Percentiles rank a stretch among this genome's conserved stretches.
Conservation (phyloP, 2,329 filamentous ascomycete genomes). For the Juglanconis oblonga region DNA sequence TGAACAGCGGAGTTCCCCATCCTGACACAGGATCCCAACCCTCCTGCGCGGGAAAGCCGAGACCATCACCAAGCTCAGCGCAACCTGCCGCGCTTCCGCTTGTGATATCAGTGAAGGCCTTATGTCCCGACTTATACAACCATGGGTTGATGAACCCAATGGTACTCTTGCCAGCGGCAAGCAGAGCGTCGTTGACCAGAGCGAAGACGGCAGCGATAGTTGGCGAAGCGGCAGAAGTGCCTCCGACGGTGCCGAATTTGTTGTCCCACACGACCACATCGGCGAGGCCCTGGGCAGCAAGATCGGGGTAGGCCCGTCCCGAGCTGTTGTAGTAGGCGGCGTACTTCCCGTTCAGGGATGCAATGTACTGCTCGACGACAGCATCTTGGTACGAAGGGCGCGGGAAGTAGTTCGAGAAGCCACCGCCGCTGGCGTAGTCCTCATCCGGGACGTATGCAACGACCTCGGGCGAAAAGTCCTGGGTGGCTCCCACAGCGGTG, state of each 20-base stretch:
- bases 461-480: slow-evolving; percentile 28
- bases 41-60: slow-evolving; percentile 29
- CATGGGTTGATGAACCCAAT: slow-evolving; percentile 54
- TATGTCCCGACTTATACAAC: slow-evolving; percentile 40
- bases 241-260: slow-evolving; percentile 28
- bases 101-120: slow-evolving; percentile 38
- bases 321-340: slow-evolving; percentile 40
- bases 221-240: slow-evolving; percentile 52
- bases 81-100: slow-evolving; percentile 38
- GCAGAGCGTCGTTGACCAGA: slow-evolving; percentile 51
- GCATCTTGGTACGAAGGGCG: slow-evolving; percentile 44
- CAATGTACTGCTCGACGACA: slow-evolving; percentile 39
- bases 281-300: slow-evolving; percentile 55
- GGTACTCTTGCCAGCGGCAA: slow-evolving; percentile 43
- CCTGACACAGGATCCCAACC: slow-evolving; percentile 52
- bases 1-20: slow-evolving; percentile 39
- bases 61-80: slow-evolving; percentile 20
- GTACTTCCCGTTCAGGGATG: slow-evolving; percentile 39
- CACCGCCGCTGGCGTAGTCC: slow-evolving; percentile 44
- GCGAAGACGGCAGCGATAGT: slow-evolving; percentile 53
- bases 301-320: slow-evolving; percentile 49
- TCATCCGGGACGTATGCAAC: slow-evolving; percentile 33
- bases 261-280: slow-evolving; percentile 41
- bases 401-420: slow-evolving; percentile 50
- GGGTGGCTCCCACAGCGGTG: slow-evolving; percentile 59